phyloP scores from a whole-genome alignment of 768 basidiomycete genomes.

The Candolleomyces efflorescens region DNA sequence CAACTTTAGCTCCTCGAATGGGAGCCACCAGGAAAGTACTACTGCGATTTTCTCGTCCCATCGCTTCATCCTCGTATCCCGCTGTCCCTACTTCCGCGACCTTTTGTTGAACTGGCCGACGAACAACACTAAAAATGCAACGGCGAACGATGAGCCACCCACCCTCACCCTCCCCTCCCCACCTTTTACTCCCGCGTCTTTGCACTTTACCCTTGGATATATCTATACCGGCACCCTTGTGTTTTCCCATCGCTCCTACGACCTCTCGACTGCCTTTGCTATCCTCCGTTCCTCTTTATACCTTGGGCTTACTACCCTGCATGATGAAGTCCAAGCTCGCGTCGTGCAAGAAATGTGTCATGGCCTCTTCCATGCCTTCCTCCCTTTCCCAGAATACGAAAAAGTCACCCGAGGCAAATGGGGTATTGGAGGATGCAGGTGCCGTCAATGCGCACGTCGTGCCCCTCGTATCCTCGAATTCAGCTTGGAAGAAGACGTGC shows the following conservation, averaged over 20 bases:
- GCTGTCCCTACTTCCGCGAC: conserved; percentile 82
- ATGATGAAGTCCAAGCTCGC: conserved; percentile 76
- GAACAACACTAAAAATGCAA: not conserved
- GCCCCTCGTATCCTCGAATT: conserved; percentile 85
- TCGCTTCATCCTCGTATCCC: conserved; percentile 86
- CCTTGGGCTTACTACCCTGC: conserved; percentile 68
- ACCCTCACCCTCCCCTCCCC: conserved; percentile 80
- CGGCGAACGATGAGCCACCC: conserved; percentile 40
- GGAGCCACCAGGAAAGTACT: conserved; percentile 50
- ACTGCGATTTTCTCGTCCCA: conserved; percentile 90
- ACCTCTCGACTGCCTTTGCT: conserved; percentile 87
- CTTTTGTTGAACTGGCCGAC: conserved; percentile 67
- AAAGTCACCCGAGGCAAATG: conserved; percentile 68
- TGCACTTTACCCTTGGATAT: conserved; percentile 92
- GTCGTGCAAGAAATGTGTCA: conserved; percentile 88
- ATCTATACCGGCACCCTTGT: conserved; percentile 93
- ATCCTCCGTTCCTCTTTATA: conserved; percentile 83
- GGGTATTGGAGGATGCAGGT: conserved; percentile 82
- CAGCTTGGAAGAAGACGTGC: conserved; percentile 69
- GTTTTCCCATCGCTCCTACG: conserved; percentile 90
- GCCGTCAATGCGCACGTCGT: conserved; percentile 77
- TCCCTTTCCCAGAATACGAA: conserved; percentile 78
- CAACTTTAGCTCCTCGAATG: conserved; percentile 50
- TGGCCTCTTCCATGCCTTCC: conserved; percentile 81
- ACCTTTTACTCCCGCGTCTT: conserved; percentile 90